A percentile compares a stretch with the other conserved stretches of the same genome.
phyloP scores from a whole-genome alignment of 495 filamentous ascomycete genomes.

The Penicillium maclennaniae region DNA sequence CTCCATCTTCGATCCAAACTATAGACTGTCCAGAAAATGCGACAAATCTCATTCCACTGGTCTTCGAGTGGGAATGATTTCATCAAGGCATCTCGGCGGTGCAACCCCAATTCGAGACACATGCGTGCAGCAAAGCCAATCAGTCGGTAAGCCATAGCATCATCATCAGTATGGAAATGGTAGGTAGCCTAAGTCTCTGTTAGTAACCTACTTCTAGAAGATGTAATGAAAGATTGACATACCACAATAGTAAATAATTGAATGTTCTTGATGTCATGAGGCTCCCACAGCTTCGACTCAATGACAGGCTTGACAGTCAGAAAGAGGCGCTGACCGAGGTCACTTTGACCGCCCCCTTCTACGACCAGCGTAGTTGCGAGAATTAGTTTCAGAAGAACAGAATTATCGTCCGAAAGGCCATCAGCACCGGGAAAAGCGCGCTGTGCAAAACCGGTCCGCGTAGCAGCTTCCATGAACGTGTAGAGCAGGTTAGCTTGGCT shows the following conservation, averaged over 20 bases:
- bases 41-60: constrained; percentile 56
- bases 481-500: constrained; percentile 62
- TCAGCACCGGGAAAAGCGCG: constrained; percentile 54
- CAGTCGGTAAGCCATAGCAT: constrained; percentile 73
- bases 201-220: neutral
- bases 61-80: constrained; percentile 57
- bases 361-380: constrained; percentile 69
- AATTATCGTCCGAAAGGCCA: constrained; percentile 62
- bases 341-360: constrained; percentile 72
- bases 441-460: constrained; percentile 54
- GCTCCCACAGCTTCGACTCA: constrained; percentile 64
- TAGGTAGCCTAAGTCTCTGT: constrained; percentile 63
- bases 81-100: constrained; percentile 68
- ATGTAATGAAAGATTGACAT: constrained; percentile 21
- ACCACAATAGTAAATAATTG: constrained; percentile 70
- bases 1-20: constrained; percentile 79
- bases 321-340: constrained; percentile 66
- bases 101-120: constrained; percentile 77
- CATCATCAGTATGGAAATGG: constrained; percentile 77
- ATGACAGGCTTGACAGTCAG: constrained; percentile 64
- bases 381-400: constrained; percentile 72
- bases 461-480: constrained; percentile 66
- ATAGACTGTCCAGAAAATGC: constrained; percentile 78
- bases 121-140: constrained; percentile 72
- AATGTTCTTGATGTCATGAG: constrained; percentile 63